Percentiles rank a stretch among this genome's conserved stretches.
These are phyloP conservation scores for Fusarium camptoceras DNA, from an alignment of 2,329 filamentous ascomycete species.

Conservation along the genomic window DNA sequence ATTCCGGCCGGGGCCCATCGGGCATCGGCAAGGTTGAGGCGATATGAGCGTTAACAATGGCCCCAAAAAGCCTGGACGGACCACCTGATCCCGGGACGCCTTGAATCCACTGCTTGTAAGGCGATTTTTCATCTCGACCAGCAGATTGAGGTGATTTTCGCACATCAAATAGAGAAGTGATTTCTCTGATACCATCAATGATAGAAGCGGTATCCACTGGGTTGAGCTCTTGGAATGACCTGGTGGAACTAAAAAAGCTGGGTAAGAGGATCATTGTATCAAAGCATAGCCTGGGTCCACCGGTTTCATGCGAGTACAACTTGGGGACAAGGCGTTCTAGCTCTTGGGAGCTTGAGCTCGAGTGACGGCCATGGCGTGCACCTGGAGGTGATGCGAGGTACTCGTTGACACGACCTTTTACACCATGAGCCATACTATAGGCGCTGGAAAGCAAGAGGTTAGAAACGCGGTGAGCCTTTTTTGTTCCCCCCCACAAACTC, in stretches of 20 bases:
- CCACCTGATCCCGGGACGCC: not conserved
- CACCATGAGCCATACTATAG: not conserved
- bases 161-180: not conserved
- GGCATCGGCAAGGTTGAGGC: not conserved
- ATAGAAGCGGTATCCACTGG: not conserved
- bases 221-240: not conserved
- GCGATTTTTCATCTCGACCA: not conserved
- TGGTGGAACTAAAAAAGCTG: not conserved
- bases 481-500: not conserved
- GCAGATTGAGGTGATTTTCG: not conserved
- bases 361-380: not conserved
- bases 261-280: not conserved
- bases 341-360: not conserved
- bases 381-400: not conserved
- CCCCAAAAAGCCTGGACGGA: not conserved
- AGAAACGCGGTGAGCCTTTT: not conserved
- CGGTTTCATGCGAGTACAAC: not conserved
- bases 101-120: not conserved
- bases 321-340: not conserved
- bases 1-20: not conserved
- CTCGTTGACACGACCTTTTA: not conserved
- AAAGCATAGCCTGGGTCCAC: not conserved
- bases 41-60: not conserved
- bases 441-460: not conserved
- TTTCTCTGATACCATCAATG: not conserved